These are phyloP conservation scores for Penicillium riverlandense DNA, from an alignment of 495 filamentous ascomycete genomes.

Conservation along the genomic window DNA sequence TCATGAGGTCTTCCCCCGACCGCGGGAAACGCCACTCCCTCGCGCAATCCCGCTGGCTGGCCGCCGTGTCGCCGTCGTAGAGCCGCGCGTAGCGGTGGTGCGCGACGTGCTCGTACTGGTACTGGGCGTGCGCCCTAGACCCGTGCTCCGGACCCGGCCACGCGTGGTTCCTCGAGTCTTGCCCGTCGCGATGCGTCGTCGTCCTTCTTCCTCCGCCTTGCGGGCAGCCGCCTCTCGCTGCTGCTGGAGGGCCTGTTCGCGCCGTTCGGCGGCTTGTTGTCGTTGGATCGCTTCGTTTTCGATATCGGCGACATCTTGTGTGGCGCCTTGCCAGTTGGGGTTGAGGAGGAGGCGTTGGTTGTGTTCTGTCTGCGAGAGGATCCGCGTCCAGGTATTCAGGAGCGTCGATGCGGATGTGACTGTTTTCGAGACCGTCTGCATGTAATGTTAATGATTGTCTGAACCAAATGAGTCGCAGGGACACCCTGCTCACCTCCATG, in stretches of 20 bases:
- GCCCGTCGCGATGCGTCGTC: slow-evolving; percentile 40
- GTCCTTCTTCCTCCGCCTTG: slow-evolving; percentile 68
- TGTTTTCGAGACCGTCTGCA: slow-evolving; percentile 75
- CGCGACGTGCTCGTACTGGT: slow-evolving; percentile 25
- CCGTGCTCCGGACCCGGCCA: slow-evolving; percentile 36
- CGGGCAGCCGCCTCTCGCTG: slow-evolving; percentile 63
- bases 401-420: slow-evolving; percentile 84
- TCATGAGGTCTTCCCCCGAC: slow-evolving; percentile 24
- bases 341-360: slow-evolving; percentile 89
- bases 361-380: slow-evolving; percentile 93
- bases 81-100: slow-evolving; percentile 20
- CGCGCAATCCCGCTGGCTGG: slow-evolving; percentile 45
- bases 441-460: neutral
- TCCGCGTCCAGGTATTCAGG: slow-evolving; percentile 93
- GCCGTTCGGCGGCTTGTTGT: slow-evolving; percentile 67
- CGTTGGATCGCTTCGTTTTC: slow-evolving; percentile 67
- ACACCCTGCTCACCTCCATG: slow-evolving; percentile 65
- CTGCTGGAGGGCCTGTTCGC: slow-evolving; percentile 65
- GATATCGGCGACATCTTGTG: slow-evolving; percentile 71
- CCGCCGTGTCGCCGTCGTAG: slow-evolving; percentile 35
- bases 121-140: slow-evolving; percentile 40
- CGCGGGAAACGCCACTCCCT: slow-evolving; percentile 35
- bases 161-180: slow-evolving; percentile 39
- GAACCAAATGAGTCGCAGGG: neutral
- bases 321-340: slow-evolving; percentile 82